Evolutionary conservation across 768 basidiomycete genomes (phyloP), one percentile per base, ranked within the genome.

Genomic region (Dacryopinax primogenitus): DNA sequence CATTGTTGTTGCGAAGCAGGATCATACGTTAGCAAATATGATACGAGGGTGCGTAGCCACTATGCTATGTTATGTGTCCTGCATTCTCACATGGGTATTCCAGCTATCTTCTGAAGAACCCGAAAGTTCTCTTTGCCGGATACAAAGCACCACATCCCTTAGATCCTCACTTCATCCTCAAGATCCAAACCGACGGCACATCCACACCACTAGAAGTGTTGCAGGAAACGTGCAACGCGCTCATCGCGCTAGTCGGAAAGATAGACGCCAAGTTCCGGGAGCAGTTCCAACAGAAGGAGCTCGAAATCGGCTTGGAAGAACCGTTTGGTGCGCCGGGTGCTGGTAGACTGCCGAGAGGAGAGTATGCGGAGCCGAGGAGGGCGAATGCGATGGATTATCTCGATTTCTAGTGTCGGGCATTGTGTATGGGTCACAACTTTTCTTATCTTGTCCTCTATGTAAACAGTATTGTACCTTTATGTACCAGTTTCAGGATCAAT

Each of bases 61-160:
- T 35, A 35, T 26, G 64, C 44, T 33, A 58, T 21, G 21, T 67
- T 45, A 28, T n/a, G 15, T 32, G 15, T 39, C 39, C 37, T 18
- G 61, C 35, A 36, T 13, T 41, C 35, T 16, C 66, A 44, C 11
- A 11, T 63, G 33, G 62, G 61, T 51, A n/a, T 1, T 41, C 26
- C 73, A 96, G 94, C 1, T 92, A 99, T 81, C 86, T 98, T 32
- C 85, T 97, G 34, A 76, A 86, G 7, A 88, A 89, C 83, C 87
- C 90, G 4, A 81, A 86, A 69, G 85, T 97, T 69, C 85, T 93
- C 67, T 98, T 98, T 73, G 94, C 94, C 0, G 96, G 96, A 1
- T 98, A 98, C 85, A 92, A 94, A 78, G 92, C 93, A 37, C 95
- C 95, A 0, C 96, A 97, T 71, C 95, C 96, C 0, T 84, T 95